Evolutionary conservation across 1,139 yeast genomes (phyloP).

Genomic region (Sugiyamaella xylanicola): DNA sequence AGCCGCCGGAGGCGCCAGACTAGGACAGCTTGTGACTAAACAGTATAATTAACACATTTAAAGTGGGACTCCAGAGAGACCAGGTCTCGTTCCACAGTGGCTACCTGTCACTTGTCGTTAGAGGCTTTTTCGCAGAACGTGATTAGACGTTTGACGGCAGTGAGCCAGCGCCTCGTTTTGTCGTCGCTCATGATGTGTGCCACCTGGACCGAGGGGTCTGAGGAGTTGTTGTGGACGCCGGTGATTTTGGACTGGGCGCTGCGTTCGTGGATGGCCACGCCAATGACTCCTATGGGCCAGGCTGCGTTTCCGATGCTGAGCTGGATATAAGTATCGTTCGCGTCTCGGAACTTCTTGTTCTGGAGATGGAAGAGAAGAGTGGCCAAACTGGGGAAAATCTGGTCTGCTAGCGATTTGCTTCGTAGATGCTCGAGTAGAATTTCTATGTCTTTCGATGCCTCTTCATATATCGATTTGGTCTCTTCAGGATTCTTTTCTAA

Average conservation of each 20-base stretch:
- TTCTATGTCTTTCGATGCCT: constrained; percentile 63
- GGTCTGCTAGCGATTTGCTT: constrained; percentile 47
- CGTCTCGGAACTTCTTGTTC: constrained; percentile 52
- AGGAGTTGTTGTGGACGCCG: constrained; percentile 31
- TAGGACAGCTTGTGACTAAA: too few species aligned
- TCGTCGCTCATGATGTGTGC: constrained; percentile 84
- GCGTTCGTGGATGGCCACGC: constrained; percentile 79
- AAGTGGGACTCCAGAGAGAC: too few species aligned
- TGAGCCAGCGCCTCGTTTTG: constrained; percentile 73
- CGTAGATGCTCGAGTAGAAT: constrained; percentile 64
- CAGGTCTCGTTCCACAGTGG: not conserved
- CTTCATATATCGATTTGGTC: constrained; percentile 43
- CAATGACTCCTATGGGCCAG: constrained; percentile 88
- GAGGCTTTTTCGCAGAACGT: constrained; percentile 50
- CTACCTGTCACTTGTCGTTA: not conserved
- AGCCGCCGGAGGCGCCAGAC: not conserved
- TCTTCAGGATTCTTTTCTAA: constrained; percentile 26
- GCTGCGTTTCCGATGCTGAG: constrained; percentile 86
- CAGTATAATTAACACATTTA: too few species aligned
- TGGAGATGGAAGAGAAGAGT: constrained; percentile 67
- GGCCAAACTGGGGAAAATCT: constrained; percentile 57
- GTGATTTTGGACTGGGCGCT: constrained; percentile 55
- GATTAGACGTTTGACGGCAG: constrained; percentile 69
- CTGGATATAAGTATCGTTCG: constrained; percentile 72
- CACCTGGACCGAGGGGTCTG: constrained; percentile 33